These are phyloP conservation scores for Mollisia scopiformis DNA, from an alignment of 2,329 filamentous ascomycete genomes.

Conservation along the genomic window DNA sequence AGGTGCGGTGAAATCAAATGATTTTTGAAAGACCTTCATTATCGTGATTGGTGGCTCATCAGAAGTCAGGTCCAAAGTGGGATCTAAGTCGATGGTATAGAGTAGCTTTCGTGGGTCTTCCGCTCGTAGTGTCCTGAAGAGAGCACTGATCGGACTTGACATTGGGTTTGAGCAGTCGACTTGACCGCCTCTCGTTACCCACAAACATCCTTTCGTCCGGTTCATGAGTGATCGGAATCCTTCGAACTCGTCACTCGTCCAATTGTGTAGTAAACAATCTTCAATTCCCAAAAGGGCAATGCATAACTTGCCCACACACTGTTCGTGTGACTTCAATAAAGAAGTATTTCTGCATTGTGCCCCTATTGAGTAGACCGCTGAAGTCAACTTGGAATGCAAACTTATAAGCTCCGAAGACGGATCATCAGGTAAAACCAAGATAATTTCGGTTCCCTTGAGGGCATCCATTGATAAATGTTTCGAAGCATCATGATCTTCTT, in stretches of 20 bases:
- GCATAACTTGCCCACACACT: conserved; percentile 7
- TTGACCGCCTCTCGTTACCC: conserved; percentile 50
- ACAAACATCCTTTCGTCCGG: conserved; percentile 44
- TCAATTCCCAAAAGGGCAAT: conserved; percentile 17
- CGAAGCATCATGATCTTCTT: conserved; percentile 1
- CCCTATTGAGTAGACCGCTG: conserved; percentile 1
- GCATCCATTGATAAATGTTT: no score
- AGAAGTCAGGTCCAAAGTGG: background rate
- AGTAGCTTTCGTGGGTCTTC: conserved; percentile 19
- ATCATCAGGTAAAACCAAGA: background rate
- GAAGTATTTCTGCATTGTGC: background rate
- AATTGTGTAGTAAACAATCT: conserved; percentile 39
- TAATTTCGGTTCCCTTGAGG: background rate
- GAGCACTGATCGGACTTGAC: conserved; percentile 13
- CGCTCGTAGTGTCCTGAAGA: conserved; percentile 23
- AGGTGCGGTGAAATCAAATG: conserved; percentile 3
- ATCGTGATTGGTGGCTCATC: background rate
- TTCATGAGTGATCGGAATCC: conserved; percentile 43
- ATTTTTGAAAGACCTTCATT: background rate
- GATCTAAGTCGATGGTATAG: conserved; percentile 12
- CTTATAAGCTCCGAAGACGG: background rate
- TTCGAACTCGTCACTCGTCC: conserved; percentile 43
- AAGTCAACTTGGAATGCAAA: background rate
- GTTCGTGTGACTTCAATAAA: background rate
- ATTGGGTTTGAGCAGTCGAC: conserved; percentile 27